Evolutionary conservation across 805 yeast species (phyloP).

Genomic region (Kodamaea sagamina): DNA sequence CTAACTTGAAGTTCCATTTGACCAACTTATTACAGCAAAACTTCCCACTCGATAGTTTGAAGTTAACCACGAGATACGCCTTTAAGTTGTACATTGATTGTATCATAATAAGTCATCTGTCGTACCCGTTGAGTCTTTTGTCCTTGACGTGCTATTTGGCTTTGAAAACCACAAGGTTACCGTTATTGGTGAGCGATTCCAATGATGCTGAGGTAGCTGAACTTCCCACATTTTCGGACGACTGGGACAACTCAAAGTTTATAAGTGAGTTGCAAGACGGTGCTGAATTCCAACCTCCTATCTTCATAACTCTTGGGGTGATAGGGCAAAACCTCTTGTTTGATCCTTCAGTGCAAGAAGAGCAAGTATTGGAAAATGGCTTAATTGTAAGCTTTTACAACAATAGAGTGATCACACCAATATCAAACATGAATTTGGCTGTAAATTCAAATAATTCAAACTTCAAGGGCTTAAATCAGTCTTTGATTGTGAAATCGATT

Average conservation of each 20-base stretch:
- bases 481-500: slow-evolving; percentile 53
- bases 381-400: slow-evolving; percentile 70
- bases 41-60: slow-evolving; percentile 54
- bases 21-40: slow-evolving; percentile 53
- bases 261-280: slow-evolving; percentile 39
- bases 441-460: slow-evolving; percentile 44
- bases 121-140: slow-evolving; percentile 78
- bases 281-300: slow-evolving; percentile 61
- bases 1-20: slow-evolving; percentile 62
- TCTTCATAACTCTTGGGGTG: slow-evolving; percentile 73
- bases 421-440: slow-evolving; percentile 66
- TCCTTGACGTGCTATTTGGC: slow-evolving; percentile 84
- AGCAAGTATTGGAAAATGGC: slow-evolving; percentile 85
- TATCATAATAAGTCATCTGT: slow-evolving; percentile 70
- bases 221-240: slow-evolving; percentile 88
- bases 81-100: slow-evolving; percentile 80
- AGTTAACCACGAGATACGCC: slow-evolving; percentile 71
- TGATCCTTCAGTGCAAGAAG: slow-evolving; percentile 90
- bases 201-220: slow-evolving; percentile 75
- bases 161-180: slow-evolving; percentile 72
- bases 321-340: slow-evolving; percentile 68
- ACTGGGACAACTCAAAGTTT: slow-evolving; percentile 63
- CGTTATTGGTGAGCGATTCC: slow-evolving; percentile 66
- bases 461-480: slow-evolving; percentile 57
- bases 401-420: slow-evolving; percentile 70